Evolutionary conservation across 495 filamentous ascomycete species (phyloP).

Genomic region (Hypoxylon cercidicola): DNA sequence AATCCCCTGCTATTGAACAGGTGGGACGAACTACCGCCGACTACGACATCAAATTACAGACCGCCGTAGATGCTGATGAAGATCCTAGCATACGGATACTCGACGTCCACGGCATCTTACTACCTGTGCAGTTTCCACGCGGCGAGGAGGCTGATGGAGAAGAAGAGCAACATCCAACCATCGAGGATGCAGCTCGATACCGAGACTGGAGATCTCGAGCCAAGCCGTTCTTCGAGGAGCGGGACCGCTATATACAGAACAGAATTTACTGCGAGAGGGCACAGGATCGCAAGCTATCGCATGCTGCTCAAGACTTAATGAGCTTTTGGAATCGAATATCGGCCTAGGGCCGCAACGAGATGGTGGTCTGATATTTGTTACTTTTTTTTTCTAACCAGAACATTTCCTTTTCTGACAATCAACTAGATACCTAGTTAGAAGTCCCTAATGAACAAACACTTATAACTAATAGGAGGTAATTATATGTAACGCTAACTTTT

Average conservation of each 20-base stretch:
- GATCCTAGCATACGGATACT: constrained; percentile 1
- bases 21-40: background rate
- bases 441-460: too few species aligned
- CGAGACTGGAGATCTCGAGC: constrained; percentile 17
- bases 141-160: constrained; percentile 3
- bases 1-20: constrained; percentile 21
- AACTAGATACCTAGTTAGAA: too few species aligned
- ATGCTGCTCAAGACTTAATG: constrained; percentile 8
- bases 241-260: constrained; percentile 30
- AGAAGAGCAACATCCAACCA: constrained; percentile 4
- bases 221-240: constrained; percentile 22
- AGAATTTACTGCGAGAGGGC: constrained; percentile 23
- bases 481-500: too few species aligned
- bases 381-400: too few species aligned
- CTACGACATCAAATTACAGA: background rate
- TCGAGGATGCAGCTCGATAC: constrained; percentile 22
- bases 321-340: constrained; percentile 26
- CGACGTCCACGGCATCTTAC: constrained; percentile 6
- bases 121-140: constrained; percentile 16
- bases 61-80: constrained; percentile 3
- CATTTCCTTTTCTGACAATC: too few species aligned
- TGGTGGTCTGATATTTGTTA: too few species aligned
- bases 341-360: background rate
- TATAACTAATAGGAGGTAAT: too few species aligned
- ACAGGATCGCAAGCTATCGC: constrained; percentile 15